Evolutionary conservation across 2,329 filamentous ascomycete species (phyloP).

Genomic region (Sarocladiaceae sp.): DNA sequence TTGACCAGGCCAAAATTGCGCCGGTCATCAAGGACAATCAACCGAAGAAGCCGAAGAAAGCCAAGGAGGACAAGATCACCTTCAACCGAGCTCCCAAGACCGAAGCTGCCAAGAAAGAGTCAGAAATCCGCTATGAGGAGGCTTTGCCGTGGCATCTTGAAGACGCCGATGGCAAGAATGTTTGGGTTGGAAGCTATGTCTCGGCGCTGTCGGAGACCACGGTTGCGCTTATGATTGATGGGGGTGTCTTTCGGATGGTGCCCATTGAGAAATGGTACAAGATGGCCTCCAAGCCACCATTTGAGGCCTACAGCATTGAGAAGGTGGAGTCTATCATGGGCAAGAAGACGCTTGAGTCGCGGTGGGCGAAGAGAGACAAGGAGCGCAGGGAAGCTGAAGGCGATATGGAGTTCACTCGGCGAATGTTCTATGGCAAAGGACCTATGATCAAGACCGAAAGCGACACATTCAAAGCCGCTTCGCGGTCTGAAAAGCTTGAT

Average conservation of each 20-base stretch:
- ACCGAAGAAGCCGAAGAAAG: conserved; percentile 50
- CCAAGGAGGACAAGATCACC: conserved; percentile 78
- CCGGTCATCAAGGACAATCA: conserved; percentile 61
- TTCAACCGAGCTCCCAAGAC: conserved; percentile 74
- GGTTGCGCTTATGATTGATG: conserved; percentile 68
- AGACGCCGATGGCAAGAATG: conserved; percentile 91
- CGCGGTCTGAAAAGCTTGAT: conserved; percentile 59
- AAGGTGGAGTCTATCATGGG: conserved; percentile 80
- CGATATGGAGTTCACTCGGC: conserved; percentile 54
- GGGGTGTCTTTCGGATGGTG: conserved; percentile 71
- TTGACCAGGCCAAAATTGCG: conserved; percentile 88
- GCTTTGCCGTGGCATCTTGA: conserved; percentile 94
- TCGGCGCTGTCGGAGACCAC: conserved; percentile 80
- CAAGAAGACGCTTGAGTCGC: conserved; percentile 67
- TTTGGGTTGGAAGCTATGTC: conserved; percentile 89
- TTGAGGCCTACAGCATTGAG: conserved; percentile 71
- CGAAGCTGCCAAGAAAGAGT: conserved; percentile 73
- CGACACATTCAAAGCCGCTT: conserved; percentile 54
- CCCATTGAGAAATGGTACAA: conserved; percentile 95
- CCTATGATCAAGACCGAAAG: conserved; percentile 63
- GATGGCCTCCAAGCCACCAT: conserved; percentile 73
- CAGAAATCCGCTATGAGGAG: conserved; percentile 80
- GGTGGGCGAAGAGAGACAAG: conserved; percentile 72
- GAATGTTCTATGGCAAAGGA: conserved; percentile 43
- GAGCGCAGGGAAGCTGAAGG: conserved; percentile 50